Percentiles rank a stretch among this genome's conserved stretches.
phyloP scores from a whole-genome alignment of 257 asterid species.

The Solanum dulcamara region DNA sequence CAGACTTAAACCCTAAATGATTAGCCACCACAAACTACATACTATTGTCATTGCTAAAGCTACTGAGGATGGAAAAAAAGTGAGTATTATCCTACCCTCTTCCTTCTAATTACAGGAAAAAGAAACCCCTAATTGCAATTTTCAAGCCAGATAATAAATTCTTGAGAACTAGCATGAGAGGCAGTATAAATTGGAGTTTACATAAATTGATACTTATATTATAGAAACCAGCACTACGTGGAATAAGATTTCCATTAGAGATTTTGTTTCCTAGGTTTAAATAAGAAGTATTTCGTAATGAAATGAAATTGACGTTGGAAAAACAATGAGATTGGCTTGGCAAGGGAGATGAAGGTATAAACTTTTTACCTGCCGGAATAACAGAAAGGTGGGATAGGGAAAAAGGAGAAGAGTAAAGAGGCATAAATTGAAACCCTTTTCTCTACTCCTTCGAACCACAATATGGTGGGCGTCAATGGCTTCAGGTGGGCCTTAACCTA shows the following conservation, averaged over 20 bases:
- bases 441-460: slow-evolving; percentile 19
- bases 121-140: neutral
- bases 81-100: neutral
- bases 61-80: neutral
- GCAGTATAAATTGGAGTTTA: neutral
- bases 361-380: slow-evolving; percentile 44
- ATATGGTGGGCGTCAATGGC: slow-evolving; percentile 69
- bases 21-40: neutral
- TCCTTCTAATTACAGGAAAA: neutral
- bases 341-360: neutral
- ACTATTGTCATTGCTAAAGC: neutral
- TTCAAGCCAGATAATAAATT: neutral
- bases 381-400: slow-evolving; percentile 12
- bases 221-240: neutral
- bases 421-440: slow-evolving; percentile 18
- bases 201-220: neutral
- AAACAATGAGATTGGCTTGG: neutral
- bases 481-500: slow-evolving; percentile 33
- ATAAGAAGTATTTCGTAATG: neutral
- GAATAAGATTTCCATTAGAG: neutral
- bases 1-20: neutral
- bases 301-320: neutral
- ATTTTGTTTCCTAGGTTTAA: neutral
- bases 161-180: neutral
- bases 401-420: slow-evolving; percentile 21